A percentile compares a stretch with the other conserved stretches of the same genome.
Evolutionary conservation across 2,329 filamentous ascomycete genomes (phyloP).

Genomic region (Hypoxylon sp.): DNA sequence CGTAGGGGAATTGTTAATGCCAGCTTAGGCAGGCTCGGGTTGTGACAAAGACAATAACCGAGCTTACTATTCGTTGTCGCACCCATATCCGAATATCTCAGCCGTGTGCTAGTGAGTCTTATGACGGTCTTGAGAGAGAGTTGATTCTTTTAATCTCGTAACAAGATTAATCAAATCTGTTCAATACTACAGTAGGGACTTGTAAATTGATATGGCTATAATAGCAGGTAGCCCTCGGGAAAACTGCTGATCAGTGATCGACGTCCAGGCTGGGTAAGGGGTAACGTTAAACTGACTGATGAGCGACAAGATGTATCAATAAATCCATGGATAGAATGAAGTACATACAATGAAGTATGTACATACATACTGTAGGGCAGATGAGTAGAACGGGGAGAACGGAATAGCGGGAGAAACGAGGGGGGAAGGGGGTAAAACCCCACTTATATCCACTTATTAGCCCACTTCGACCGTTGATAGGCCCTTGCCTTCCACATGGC

Average conservation of each 20-base stretch:
- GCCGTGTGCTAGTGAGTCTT: slow-evolving; percentile 28
- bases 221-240: slow-evolving; percentile 23
- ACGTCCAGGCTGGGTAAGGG: slow-evolving; percentile 35
- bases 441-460: slow-evolving; percentile 13
- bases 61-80: slow-evolving; percentile 44
- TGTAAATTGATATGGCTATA: slow-evolving; percentile 30
- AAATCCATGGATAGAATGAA: not conserved
- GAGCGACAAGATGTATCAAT: slow-evolving; percentile 3
- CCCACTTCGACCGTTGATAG: slow-evolving; percentile 29
- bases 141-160: slow-evolving; percentile 41
- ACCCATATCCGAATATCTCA: slow-evolving; percentile 29
- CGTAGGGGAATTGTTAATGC: slow-evolving; percentile 21
- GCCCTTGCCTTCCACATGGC: slow-evolving; percentile 44
- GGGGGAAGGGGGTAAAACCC: not conserved
- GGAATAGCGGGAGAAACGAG: slow-evolving; percentile 19
- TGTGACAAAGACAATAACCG: slow-evolving; percentile 37
- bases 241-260: slow-evolving; percentile 41
- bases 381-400: slow-evolving; percentile 26
- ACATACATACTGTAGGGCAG: not conserved
- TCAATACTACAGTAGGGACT: slow-evolving; percentile 28
- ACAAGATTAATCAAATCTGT: slow-evolving; percentile 39
- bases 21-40: slow-evolving; percentile 29
- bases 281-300: slow-evolving; percentile 32
- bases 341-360: not conserved
- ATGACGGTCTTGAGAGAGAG: slow-evolving; percentile 16